phyloP scores from a whole-genome alignment of 78 protist species.

The Monocercomonoides exilis region DNA sequence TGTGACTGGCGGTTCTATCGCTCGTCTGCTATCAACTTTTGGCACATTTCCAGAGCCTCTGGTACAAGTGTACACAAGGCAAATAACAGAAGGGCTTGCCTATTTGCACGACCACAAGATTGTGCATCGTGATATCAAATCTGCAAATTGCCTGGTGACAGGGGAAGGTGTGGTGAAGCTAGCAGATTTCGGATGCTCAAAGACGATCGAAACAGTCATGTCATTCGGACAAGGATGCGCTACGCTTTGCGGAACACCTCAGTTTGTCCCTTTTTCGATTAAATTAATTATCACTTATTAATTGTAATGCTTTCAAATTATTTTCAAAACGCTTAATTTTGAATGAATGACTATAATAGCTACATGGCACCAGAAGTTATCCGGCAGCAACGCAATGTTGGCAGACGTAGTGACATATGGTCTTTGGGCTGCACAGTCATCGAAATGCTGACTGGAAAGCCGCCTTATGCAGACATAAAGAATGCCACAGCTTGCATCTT shows the following conservation, averaged over 20 bases:
- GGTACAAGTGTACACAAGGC: neutral
- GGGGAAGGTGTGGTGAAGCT: slow-evolving; percentile 7
- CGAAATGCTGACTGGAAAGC: neutral
- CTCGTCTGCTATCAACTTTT: neutral
- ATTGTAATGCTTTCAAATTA: neutral
- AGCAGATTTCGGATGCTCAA: neutral
- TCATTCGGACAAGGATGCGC: slow-evolving; percentile 10
- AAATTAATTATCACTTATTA: neutral
- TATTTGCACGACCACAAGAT: slow-evolving; percentile 3
- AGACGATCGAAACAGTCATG: slow-evolving; percentile 1
- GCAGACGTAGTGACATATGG: slow-evolving; percentile 2
- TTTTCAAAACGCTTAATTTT: neutral
- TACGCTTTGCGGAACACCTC: slow-evolving; percentile 10
- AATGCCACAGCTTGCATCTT: slow-evolving; percentile 15
- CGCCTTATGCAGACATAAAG: slow-evolving; percentile 11
- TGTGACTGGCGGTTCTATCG: neutral
- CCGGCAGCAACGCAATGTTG: slow-evolving; percentile 13
- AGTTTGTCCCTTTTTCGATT: neutral
- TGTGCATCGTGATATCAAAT: slow-evolving; percentile 12
- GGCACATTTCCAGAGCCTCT: neutral
- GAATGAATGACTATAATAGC: neutral
- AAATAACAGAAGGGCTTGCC: neutral
- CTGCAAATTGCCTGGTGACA: slow-evolving; percentile 14
- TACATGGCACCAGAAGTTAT: slow-evolving; percentile 14
- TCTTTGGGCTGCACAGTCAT: slow-evolving; percentile 9